Base-by-base conservation (phyloP, 768 basidiomycete species). In the Lyophyllum decastes region DNA sequence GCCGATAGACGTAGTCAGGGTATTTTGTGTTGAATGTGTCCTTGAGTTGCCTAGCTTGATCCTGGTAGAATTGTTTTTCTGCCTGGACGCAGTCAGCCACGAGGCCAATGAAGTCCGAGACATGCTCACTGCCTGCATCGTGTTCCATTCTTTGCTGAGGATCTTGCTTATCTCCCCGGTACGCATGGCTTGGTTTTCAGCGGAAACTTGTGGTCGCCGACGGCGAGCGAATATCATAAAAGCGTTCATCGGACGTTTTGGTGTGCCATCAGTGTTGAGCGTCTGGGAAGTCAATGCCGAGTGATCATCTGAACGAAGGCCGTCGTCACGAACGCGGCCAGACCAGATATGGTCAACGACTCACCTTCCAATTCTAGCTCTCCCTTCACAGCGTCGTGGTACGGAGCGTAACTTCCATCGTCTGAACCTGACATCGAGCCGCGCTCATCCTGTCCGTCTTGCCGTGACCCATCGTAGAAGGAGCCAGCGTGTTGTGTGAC, bases 161-260 rank as follows among this genome's bases (percentile, higher is more conserved):
- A 94, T 85, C 74, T 94, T 94, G 77, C 88, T 90, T 53, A 94
- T 92, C 66, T 94, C 92, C 16, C 92, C 92, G 0, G 92, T 94
- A 40, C 92, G 87, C 90, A 94, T 88, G 45, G 90, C 84, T 70
- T 92, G 91, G 69, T 94, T 90, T 61, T 89, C 89, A n/a, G 89
- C 85, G 8, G 89, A 86, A 33, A 94, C 90, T 70, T 94, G 89
- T 17, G 92, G 92, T 43, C 92, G 78, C 56, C 92, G 81, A 52
- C 87, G 82, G 22, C 92, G 84, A 59, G 92, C 92, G 65, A 93
- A 94, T 58, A 94, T 94, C 92, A 94, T 94, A 77, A 94, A 94
- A 21, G 92, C 92, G 70, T 94, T 94, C 92, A 94, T 94, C 33
- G 92, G 92, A 12, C 92, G 86, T 69, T 93, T 93, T 24, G 92